phyloP scores from a whole-genome alignment of 2,329 filamentous ascomycete species.

The Domatiomyces globalis region DNA sequence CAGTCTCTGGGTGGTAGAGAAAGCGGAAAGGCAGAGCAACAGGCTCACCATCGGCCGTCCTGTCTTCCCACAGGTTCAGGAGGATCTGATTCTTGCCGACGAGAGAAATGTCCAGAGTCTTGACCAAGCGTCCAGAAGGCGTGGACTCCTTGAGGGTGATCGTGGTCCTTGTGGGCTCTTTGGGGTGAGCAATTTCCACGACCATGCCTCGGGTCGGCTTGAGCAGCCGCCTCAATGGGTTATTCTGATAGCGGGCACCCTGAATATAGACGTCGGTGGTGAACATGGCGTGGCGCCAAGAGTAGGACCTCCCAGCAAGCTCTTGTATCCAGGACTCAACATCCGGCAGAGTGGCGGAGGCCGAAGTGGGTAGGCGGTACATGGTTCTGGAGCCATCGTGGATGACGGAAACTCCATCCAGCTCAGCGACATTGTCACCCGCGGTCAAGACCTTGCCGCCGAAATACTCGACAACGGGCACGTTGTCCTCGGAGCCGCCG shows the following conservation, averaged over 20 bases:
- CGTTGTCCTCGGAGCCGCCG: conserved; percentile 52
- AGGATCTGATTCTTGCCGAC: conserved; percentile 63
- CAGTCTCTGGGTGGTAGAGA: conserved; percentile 85
- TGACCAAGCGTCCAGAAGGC: conserved; percentile 69
- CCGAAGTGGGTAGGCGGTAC: conserved; percentile 66
- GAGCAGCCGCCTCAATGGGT: conserved; percentile 85
- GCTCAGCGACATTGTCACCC: conserved; percentile 51
- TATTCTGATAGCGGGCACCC: conserved; percentile 92
- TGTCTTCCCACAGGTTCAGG: conserved; percentile 84
- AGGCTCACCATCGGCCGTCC: conserved; percentile 68
- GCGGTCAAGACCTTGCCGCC: conserved; percentile 68
- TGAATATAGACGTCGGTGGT: conserved; percentile 88
- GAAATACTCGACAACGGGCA: conserved; percentile 88
- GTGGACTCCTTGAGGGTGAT: conserved; percentile 81
- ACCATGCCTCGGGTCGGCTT: conserved; percentile 72
- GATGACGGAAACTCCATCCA: conserved; percentile 70
- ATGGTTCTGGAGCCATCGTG: conserved; percentile 67
- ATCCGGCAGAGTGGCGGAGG: conserved; percentile 60
- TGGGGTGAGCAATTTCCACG: conserved; percentile 72
- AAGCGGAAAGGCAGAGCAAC: conserved; percentile 78
- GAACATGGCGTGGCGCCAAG: conserved; percentile 90
- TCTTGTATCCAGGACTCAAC: conserved; percentile 76
- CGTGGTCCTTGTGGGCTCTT: conserved; percentile 66
- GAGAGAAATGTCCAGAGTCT: conserved; percentile 75
- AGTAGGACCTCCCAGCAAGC: conserved; percentile 70